Base-by-base conservation (phyloP, 1,284 basidiomycete genomes). In the Tausonia pullulans region DNA sequence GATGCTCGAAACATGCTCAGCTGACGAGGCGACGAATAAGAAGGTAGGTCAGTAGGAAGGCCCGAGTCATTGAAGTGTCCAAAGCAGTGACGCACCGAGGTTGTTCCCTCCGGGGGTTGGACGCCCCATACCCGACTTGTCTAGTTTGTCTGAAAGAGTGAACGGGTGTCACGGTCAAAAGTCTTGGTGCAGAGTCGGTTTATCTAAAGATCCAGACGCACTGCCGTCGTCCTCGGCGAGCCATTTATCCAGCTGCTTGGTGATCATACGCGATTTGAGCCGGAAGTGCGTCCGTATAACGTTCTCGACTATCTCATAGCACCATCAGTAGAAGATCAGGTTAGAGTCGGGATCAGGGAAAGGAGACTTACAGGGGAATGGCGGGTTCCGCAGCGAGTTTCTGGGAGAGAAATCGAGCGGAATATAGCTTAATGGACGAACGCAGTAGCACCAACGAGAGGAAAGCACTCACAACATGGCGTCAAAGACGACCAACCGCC, bases 211-310 rank as follows among this genome's bases (percentile, higher is more conserved):
- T 51, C 4, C 39, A 57, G 27, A 83, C 5, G 75, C 60, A 68
- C 78, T 81, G 5, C 85, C 84, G 69, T 92, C 89, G 70, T 92
- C 89, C 66, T 82, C 75, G 13, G 74, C 72, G n/a, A 89, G 75
- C 90, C 87, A 94, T 68, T 82, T 78, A 70, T 91, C 87, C n/a
- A 95, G 78, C 74, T 93, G 90, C 46, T 79, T 73, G 27, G 76
- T 75, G 67, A 96, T 83, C 0, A 81, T 81, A 53, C 79, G 79
- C 0, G 88, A 84, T 73, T 94, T 95, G 61, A 94, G 78, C n/a
- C 86, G 81, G 79, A 90, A 95, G 75, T 95, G 92, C 0, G 90
- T 93, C 52, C 82, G 83, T 71, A 96, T 87, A 65, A 93, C 83
- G 67, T 90, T 86, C 52, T 78, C 83, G 72, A 91, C 94, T 63